Percentiles rank a stretch among this genome's conserved stretches.
Evolutionary conservation across 768 basidiomycete species (phyloP).

Genomic region (Tricholoma bakamatsutake): DNA sequence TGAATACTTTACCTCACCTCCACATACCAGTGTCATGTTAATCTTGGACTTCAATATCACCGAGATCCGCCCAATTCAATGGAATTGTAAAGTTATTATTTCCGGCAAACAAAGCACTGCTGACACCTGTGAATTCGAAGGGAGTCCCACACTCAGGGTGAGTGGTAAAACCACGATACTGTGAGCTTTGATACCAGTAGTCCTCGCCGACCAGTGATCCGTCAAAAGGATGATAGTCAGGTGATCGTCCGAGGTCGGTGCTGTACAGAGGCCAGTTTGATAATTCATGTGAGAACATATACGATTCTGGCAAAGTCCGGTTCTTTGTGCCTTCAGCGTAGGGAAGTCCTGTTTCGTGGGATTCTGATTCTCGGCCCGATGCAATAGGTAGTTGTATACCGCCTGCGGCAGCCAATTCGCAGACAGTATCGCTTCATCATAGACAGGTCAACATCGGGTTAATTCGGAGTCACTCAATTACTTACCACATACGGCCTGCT

Average conservation of each 20-base stretch:
- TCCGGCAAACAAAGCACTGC: background rate
- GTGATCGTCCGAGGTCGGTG: background rate
- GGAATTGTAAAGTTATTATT: background rate
- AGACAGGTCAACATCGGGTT: background rate
- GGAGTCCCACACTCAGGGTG: background rate
- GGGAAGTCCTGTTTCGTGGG: background rate
- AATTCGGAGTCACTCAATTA: background rate
- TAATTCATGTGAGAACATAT: background rate
- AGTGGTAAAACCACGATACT: background rate
- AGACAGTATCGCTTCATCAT: conserved; percentile 29
- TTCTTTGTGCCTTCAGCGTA: background rate
- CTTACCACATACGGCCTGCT: conserved; percentile 38
- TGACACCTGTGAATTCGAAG: background rate
- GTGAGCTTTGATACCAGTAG: background rate
- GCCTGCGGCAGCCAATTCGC: conserved; percentile 29
- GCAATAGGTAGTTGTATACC: conserved; percentile 10
- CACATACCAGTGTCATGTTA: no score
- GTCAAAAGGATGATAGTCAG: conserved; percentile 1
- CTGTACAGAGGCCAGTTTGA: background rate
- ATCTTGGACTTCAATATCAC: background rate
- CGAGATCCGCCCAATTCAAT: background rate
- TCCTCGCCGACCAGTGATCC: background rate
- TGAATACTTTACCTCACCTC: no score
- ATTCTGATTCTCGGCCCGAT: background rate
- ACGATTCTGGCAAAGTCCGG: background rate